Percentiles rank a stretch among this genome's conserved stretches.
These are phyloP conservation scores for Pseudozyma sp. DNA, from an alignment of 1,284 basidiomycete species.

Conservation along the genomic window DNA sequence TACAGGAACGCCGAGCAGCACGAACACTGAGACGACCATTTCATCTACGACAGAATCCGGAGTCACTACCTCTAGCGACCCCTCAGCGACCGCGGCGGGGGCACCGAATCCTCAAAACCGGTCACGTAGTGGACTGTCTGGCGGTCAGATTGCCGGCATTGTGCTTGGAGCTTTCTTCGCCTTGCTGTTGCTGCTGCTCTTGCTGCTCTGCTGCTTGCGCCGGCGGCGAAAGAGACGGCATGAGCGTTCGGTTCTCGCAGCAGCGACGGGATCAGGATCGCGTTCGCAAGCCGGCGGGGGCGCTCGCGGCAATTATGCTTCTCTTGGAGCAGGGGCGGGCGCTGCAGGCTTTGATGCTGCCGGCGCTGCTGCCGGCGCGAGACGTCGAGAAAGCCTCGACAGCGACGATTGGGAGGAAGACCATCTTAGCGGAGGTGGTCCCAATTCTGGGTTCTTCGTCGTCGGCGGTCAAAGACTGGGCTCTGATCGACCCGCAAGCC, in stretches of 20 bases:
- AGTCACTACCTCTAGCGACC: conserved; percentile 2
- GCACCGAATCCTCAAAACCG: conserved; percentile 7
- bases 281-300: conserved; percentile 20
- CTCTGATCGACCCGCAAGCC: conserved; percentile 19
- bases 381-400: conserved; percentile 23
- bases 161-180: conserved; percentile 49
- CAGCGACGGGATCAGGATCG: conserved; percentile 20
- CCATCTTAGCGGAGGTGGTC: conserved; percentile 44
- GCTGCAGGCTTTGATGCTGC: conserved; percentile 1
- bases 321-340: conserved; percentile 27
- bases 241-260: conserved; percentile 18
- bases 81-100: conserved; percentile 28
- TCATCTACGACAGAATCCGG: background rate
- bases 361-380: conserved; percentile 20
- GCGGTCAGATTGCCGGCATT: conserved; percentile 58
- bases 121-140: conserved; percentile 26
- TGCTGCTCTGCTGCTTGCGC: conserved; percentile 42
- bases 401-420: conserved; percentile 59
- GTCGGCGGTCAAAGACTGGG: conserved; percentile 43
- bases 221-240: conserved; percentile 26
- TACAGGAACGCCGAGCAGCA: too few species aligned
- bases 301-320: conserved; percentile 44
- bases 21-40: background rate
- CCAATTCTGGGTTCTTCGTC: conserved; percentile 54
- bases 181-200: conserved; percentile 46